Percentiles rank a stretch among this genome's conserved stretches.
Conservation (phyloP, 768 basidiomycete genomes). For the Termitomyces sp. region DNA sequence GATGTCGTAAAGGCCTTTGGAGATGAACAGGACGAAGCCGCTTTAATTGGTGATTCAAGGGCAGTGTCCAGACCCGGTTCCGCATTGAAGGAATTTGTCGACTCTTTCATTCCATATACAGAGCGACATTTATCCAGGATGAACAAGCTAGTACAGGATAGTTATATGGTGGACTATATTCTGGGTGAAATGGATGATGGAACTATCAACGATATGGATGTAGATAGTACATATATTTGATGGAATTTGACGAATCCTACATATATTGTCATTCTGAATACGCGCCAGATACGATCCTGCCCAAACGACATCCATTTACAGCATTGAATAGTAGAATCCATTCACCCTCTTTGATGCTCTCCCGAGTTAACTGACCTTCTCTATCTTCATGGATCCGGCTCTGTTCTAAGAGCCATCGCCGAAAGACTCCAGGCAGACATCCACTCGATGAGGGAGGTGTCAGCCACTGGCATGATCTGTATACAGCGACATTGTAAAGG, state of each 20-base stretch:
- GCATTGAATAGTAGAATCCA: conserved; percentile 69
- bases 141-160: conserved; percentile 88
- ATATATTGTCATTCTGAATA: neutral
- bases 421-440: conserved; percentile 66
- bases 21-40: conserved; percentile 29
- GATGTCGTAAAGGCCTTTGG: conserved; percentile 67
- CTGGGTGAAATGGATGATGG: conserved; percentile 85
- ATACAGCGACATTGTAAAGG: conserved; percentile 68
- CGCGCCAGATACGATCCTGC: conserved; percentile 25
- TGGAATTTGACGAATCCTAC: neutral
- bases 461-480: conserved; percentile 51
- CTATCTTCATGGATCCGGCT: conserved; percentile 48
- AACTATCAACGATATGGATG: conserved; percentile 52
- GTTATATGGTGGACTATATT: conserved; percentile 90
- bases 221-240: conserved; percentile 20
- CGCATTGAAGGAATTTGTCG: conserved; percentile 68
- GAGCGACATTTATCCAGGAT: conserved; percentile 85
- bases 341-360: conserved; percentile 46
- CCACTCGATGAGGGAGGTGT: conserved; percentile 59
- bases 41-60: conserved; percentile 17
- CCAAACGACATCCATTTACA: conserved; percentile 63
- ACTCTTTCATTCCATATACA: conserved; percentile 88
- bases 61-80: conserved; percentile 17
- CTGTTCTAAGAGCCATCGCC: conserved; percentile 64
- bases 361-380: conserved; percentile 33